Evolutionary conservation across 2,329 filamentous ascomycete genomes (phyloP).

Genomic region (Fusarium sp.): DNA sequence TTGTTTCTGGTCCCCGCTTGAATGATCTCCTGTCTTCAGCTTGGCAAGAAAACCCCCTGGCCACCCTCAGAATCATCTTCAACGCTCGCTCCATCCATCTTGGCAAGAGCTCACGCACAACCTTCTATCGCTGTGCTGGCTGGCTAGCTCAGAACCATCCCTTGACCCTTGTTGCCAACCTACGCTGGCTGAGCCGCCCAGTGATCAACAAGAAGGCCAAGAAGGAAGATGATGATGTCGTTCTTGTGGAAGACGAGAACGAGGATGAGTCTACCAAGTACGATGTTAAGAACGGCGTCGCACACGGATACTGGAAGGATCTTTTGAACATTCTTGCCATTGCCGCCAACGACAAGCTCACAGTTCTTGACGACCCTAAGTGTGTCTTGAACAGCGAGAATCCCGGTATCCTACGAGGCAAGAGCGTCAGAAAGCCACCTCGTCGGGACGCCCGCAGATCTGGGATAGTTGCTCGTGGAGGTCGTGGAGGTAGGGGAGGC

Average conservation of each 20-base stretch:
- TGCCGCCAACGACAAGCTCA: slow-evolving; percentile 61
- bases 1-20: slow-evolving; percentile 53
- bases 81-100: slow-evolving; percentile 71
- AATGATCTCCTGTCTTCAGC: slow-evolving; percentile 58
- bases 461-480: not conserved
- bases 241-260: slow-evolving; percentile 50
- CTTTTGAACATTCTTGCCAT: slow-evolving; percentile 68
- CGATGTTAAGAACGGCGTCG: slow-evolving; percentile 61
- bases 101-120: slow-evolving; percentile 63
- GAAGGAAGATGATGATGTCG: slow-evolving; percentile 53
- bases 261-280: slow-evolving; percentile 54
- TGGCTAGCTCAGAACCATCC: slow-evolving; percentile 69
- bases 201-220: slow-evolving; percentile 66
- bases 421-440: slow-evolving; percentile 25
- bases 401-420: slow-evolving; percentile 39
- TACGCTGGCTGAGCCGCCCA: slow-evolving; percentile 67
- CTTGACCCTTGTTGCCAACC: slow-evolving; percentile 64
- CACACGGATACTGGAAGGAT: slow-evolving; percentile 74
- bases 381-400: slow-evolving; percentile 57
- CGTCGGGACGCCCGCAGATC: slow-evolving; percentile 10
- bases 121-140: slow-evolving; percentile 66
- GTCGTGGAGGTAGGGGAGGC: not conserved
- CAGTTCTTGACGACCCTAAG: slow-evolving; percentile 54
- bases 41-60: slow-evolving; percentile 62
- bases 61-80: slow-evolving; percentile 70